A percentile compares a stretch with the other conserved stretches of the same genome.
Conservation (phyloP, 371 early-diverging fungal species). For the Mucor irregularis region DNA sequence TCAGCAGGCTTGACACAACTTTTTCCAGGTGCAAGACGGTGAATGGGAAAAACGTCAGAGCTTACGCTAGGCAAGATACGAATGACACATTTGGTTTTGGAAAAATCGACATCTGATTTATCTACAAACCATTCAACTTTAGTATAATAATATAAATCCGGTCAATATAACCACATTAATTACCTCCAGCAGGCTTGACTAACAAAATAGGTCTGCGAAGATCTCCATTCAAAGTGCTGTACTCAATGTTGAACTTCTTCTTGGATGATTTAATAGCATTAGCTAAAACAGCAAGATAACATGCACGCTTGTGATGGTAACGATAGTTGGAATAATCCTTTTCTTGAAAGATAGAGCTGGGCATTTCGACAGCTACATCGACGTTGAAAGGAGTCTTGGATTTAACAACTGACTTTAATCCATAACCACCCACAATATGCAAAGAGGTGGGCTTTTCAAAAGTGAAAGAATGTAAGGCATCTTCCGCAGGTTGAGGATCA, state of each 20-base stretch:
- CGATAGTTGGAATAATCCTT: slow-evolving; percentile 93
- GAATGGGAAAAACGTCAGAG: slow-evolving; percentile 60
- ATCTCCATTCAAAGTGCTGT: slow-evolving; percentile 70
- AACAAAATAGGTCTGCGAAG: slow-evolving; percentile 76
- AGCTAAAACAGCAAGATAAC: slow-evolving; percentile 78
- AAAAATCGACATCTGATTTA: slow-evolving; percentile 59
- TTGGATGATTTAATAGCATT: slow-evolving; percentile 51
- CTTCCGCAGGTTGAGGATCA: slow-evolving; percentile 65
- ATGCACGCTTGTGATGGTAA: slow-evolving; percentile 94
- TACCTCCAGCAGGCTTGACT: slow-evolving; percentile 58
- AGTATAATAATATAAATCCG: slow-evolving; percentile 1
- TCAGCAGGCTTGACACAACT: slow-evolving; percentile 75
- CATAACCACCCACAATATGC: slow-evolving; percentile 89
- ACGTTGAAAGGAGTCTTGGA: slow-evolving; percentile 68
- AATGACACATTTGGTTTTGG: slow-evolving; percentile 66
- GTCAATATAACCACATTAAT: background rate
- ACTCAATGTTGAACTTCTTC: slow-evolving; percentile 60
- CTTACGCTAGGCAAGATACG: slow-evolving; percentile 80
- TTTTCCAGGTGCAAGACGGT: slow-evolving; percentile 78
- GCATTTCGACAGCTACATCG: slow-evolving; percentile 95
- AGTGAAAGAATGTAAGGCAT: slow-evolving; percentile 73
- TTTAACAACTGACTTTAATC: slow-evolving; percentile 75
- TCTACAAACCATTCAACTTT: slow-evolving; percentile 28
- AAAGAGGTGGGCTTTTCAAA: slow-evolving; percentile 77
- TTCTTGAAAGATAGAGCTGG: slow-evolving; percentile 80